Evolutionary conservation across 179 eudicot genomes (phyloP), one percentile per base, ranked within the genome.

Genomic region (Drosera spatulata): DNA sequence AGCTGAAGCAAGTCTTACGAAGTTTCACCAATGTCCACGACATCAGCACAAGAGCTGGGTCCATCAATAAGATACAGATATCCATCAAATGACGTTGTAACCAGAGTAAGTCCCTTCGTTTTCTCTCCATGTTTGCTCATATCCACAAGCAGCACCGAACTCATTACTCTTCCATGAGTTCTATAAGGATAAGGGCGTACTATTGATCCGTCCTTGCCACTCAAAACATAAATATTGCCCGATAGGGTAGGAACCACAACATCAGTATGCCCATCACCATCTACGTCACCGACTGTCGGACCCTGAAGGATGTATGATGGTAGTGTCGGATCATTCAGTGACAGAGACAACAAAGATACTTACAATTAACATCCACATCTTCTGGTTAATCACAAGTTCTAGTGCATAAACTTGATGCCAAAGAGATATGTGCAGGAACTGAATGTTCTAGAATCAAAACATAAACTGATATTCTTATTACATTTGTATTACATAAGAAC

Each of bases 111-210:
- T 58, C 99, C 97, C 73, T 85, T 86, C 77, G 83, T 90, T 68
- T 80, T 81, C 77, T 85, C 87, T 61, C 93, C 88, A 10, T 76
- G 87, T 72, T 76, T 89, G 68, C 78, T 84, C 79, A 93, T 73
- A 73, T 93, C 97, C 71, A 89, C 94, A 56, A 93, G 88, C 74
- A 90, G 95, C 62, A 83, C 81, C 79, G 80, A 93, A 82, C 80
- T 93, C 99, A 89, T 93, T 57, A 93, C 83, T 79, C 96, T 89
- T 43, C 99, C 99, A 70, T 93, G 97, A 70, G 99, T 86, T 76
- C 97, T 84, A 60, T 86, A 93, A 49, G 97, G 95, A 80, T 86
- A 86, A 4, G 96, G 99, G 13, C 85, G 82, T 33, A 93, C 79
- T 38, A 65, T 53, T 53, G 90, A 82, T 54, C 99, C 99, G 70